A percentile compares a stretch with the other conserved stretches of the same genome.
Evolutionary conservation across 768 basidiomycete species (phyloP).

Genomic region (Leccinum longicurvipes): DNA sequence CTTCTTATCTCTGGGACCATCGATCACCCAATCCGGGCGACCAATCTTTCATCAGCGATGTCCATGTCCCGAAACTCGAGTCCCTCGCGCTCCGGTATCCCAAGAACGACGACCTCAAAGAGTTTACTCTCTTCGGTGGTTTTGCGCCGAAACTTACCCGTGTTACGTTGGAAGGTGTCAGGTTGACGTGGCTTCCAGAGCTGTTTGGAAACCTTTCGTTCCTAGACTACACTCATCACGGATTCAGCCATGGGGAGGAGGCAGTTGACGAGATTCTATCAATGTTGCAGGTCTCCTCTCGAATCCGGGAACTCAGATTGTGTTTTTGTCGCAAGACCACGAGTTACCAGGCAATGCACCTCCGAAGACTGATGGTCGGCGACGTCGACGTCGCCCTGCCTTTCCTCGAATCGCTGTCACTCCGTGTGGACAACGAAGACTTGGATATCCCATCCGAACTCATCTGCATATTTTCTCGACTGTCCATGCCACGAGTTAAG

Average conservation of each 20-base stretch:
- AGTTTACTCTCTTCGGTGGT: slow-evolving; percentile 62
- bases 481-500: slow-evolving; percentile 47
- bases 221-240: slow-evolving; percentile 72
- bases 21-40: slow-evolving; percentile 11
- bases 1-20: slow-evolving; percentile 23
- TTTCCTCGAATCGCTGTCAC: slow-evolving; percentile 43
- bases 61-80: slow-evolving; percentile 45
- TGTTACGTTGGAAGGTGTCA: slow-evolving; percentile 60
- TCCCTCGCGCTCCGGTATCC: slow-evolving; percentile 58
- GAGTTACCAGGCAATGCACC: slow-evolving; percentile 15
- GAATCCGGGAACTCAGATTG: slow-evolving; percentile 52
- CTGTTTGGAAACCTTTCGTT: slow-evolving; percentile 59
- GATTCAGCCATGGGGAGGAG: slow-evolving; percentile 55
- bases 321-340: slow-evolving; percentile 45
- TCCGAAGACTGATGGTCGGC: slow-evolving; percentile 20
- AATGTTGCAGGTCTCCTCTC: slow-evolving; percentile 53
- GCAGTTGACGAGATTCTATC: slow-evolving; percentile 56
- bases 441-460: slow-evolving; percentile 66
- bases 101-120: slow-evolving; percentile 65
- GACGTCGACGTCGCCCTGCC: slow-evolving; percentile 40
- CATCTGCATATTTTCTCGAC: slow-evolving; percentile 45
- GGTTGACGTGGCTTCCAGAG: slow-evolving; percentile 58
- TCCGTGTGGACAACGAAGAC: slow-evolving; percentile 51
- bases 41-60: slow-evolving; percentile 15
- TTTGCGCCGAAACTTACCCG: slow-evolving; percentile 53